These are phyloP conservation scores for Lactifluus rugatus DNA, from an alignment of 768 basidiomycete genomes.

Conservation along the genomic window DNA sequence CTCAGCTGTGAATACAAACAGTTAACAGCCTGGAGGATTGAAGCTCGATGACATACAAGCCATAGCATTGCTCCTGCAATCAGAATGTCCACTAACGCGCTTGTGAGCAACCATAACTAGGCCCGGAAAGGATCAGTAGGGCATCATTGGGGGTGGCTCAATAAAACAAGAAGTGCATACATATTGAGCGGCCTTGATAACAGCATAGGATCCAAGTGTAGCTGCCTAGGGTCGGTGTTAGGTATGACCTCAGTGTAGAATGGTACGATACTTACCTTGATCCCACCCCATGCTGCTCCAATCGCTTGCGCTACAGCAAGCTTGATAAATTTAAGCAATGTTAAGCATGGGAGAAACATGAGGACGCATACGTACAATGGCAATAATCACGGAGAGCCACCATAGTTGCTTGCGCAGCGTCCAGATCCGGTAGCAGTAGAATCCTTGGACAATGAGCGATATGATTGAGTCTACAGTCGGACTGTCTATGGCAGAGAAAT, in stretches of 20 bases:
- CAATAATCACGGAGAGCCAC: neutral
- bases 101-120: constrained; percentile 9
- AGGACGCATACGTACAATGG: neutral
- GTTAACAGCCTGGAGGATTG: neutral
- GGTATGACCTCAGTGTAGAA: neutral
- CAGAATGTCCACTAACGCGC: constrained; percentile 7
- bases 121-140: neutral
- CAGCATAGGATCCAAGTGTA: neutral
- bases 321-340: neutral
- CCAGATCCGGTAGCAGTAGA: constrained; percentile 8
- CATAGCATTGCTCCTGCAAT: constrained; percentile 8
- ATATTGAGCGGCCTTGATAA: neutral
- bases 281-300: constrained; percentile 8
- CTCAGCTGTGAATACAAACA: neutral
- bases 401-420: neutral
- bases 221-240: neutral
- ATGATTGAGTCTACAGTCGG: neutral
- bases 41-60: neutral
- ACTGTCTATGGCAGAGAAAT: neutral
- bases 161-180: neutral
- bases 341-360: neutral
- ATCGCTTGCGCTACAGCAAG: neutral
- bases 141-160: neutral
- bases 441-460: neutral
- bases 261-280: neutral